These are phyloP conservation scores for Rhizopogon salebrosus DNA, from an alignment of 768 basidiomycete species.

Conservation along the genomic window DNA sequence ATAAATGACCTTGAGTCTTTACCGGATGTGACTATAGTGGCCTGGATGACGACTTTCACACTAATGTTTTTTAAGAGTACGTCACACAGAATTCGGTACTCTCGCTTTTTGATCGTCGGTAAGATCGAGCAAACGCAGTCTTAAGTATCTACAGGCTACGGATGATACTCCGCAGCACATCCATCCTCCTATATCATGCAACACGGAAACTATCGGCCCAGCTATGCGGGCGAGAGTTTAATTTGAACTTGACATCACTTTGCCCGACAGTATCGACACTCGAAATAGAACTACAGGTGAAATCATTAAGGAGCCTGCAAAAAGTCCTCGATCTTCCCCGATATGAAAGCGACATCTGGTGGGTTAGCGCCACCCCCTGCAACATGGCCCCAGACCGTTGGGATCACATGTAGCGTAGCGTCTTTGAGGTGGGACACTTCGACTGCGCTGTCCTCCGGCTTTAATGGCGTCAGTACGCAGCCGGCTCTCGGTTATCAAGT, in stretches of 20 bases:
- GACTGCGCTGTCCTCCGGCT: constrained; percentile 54
- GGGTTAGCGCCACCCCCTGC: constrained; percentile 42
- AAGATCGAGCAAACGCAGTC: too few species aligned
- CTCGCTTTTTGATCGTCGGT: too few species aligned
- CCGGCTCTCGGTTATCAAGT: neutral
- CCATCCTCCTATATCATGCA: neutral
- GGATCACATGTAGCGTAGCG: constrained; percentile 46
- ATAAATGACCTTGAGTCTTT: too few species aligned
- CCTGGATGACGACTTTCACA: too few species aligned
- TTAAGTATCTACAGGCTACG: too few species aligned
- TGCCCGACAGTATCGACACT: neutral
- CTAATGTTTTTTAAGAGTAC: neutral
- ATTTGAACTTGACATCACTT: neutral
- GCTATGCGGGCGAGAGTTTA: too few species aligned
- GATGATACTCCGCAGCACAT: too few species aligned
- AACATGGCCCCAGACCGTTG: constrained; percentile 55
- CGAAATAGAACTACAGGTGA: neutral
- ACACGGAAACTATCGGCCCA: neutral
- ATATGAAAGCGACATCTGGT: constrained; percentile 37
- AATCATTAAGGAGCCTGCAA: constrained; percentile 24
- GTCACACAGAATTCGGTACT: neutral
- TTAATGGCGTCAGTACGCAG: neutral
- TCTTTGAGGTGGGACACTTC: constrained; percentile 40
- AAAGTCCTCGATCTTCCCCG: constrained; percentile 36
- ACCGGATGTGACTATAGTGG: too few species aligned